Evolutionary conservation across 257 asterid genomes (phyloP), one percentile per base, ranked within the genome.

Genomic region (Solanum tarapatanum): DNA sequence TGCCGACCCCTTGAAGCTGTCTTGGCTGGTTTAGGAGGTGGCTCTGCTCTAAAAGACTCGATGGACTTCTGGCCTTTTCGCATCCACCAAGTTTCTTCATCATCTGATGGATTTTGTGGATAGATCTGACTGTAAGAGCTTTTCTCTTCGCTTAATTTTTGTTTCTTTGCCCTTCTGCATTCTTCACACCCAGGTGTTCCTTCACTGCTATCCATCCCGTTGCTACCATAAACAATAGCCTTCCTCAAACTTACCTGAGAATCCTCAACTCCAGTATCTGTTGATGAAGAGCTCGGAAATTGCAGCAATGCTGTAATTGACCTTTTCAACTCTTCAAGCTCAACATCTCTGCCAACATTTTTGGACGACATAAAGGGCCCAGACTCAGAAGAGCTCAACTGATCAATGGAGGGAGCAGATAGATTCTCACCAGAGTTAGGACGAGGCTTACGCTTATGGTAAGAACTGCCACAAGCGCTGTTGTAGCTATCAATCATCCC

Each of bases 121-220:
- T 68, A 84, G 11, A 88, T 88, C 91, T 91, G 96, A 77, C 87
- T 43, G 80, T 90, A 88, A 19, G 93, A 90, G 91, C 94, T 90
- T 87, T 90, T 88, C 36, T 94, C 99, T 88, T 94, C 99, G 79
- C 94, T 90, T 87, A 94, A 75, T 91, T 93, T 97, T 90, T 94
- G 99, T 85, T 97, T 93, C 92, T 97, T 97, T 84, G 86, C 90
- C 89, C 93, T 94, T 92, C 92, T 94, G 92, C 99, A 97, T 90
- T 97, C 99, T 92, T 97, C 98, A 92, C 99, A 97, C 88, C 94
- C 99, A 39, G 96, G 92, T 77, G 95, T 90, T 89, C 94, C 99
- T 89, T 94, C 99, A 88, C 91, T 85, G 66, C 80, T 77, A 88
- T 91, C 98, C 64, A 88, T 87, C 90, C 91, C 90, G 88, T 88